These are phyloP conservation scores for Cryoendolithus antarcticus DNA, from an alignment of 2,329 filamentous ascomycete genomes.

Conservation along the genomic window DNA sequence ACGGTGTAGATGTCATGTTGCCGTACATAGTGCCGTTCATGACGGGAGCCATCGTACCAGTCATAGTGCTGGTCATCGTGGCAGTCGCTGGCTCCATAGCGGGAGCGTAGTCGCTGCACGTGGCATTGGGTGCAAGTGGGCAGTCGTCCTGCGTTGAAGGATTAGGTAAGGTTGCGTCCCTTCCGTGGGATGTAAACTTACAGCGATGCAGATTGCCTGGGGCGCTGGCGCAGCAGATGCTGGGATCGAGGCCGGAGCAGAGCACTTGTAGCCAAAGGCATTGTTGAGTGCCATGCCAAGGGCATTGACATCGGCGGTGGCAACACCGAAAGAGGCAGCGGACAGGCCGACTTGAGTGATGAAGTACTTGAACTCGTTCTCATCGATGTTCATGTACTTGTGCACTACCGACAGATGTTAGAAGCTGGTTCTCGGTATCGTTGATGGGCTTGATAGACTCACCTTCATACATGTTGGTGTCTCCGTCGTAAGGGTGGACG, in stretches of 20 bases:
- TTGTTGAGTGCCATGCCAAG: constrained; percentile 39
- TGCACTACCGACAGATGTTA: background rate
- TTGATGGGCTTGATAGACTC: constrained; percentile 37
- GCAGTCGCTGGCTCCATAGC: too few species aligned
- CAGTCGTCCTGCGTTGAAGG: too few species aligned
- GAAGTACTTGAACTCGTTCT: constrained; percentile 45
- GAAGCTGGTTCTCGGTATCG: too few species aligned
- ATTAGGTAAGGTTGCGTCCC: too few species aligned
- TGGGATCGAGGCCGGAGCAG: constrained; percentile 34
- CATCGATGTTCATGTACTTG: constrained; percentile 23
- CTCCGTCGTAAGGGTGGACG: constrained; percentile 39
- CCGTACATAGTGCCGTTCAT: too few species aligned
- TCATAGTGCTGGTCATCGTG: too few species aligned
- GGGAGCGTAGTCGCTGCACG: too few species aligned
- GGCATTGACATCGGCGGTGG: constrained; percentile 37
- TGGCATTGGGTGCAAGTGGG: too few species aligned
- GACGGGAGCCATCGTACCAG: too few species aligned
- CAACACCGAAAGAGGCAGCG: constrained; percentile 46
- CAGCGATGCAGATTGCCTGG: constrained; percentile 45
- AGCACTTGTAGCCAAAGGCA: constrained; percentile 43
- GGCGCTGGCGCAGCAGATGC: constrained; percentile 34
- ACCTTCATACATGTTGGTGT: constrained; percentile 38
- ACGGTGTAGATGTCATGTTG: too few species aligned
- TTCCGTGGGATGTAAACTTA: constrained; percentile 1
- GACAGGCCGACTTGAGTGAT: constrained; percentile 46